Percentiles rank a stretch among this genome's conserved stretches.
Evolutionary conservation across 805 yeast genomes (phyloP).

Genomic region (Yarrowia bubula): DNA sequence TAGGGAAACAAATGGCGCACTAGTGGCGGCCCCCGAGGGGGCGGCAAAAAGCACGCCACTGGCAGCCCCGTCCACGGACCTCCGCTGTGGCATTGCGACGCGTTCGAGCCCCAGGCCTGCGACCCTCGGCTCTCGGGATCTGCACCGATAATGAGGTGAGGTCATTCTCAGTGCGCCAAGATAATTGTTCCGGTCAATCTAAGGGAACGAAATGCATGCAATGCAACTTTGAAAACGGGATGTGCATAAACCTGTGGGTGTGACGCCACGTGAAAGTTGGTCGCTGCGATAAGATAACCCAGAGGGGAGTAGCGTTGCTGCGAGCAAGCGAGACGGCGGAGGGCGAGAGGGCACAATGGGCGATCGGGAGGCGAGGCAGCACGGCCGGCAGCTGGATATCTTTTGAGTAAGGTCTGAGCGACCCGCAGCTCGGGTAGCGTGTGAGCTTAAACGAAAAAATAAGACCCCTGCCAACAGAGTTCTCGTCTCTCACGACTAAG

Average conservation of each 20-base stretch:
- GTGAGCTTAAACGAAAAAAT: conserved; percentile 12
- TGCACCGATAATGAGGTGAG: conserved; percentile 27
- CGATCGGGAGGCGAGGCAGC: background rate
- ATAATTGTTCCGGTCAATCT: conserved; percentile 24
- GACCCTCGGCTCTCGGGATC: conserved; percentile 27
- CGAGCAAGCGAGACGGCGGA: background rate
- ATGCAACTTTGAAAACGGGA: conserved; percentile 13
- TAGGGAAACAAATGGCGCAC: background rate
- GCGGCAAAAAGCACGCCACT: background rate
- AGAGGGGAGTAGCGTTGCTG: conserved; percentile 5
- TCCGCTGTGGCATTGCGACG: background rate
- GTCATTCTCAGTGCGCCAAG: conserved; percentile 24
- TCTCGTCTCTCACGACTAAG: conserved; percentile 18
- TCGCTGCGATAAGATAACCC: conserved; percentile 19
- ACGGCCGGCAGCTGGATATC: background rate
- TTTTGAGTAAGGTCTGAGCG: background rate
- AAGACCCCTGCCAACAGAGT: conserved; percentile 18
- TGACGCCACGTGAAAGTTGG: conserved; percentile 25
- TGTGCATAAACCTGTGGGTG: conserved; percentile 8
- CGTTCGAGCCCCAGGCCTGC: background rate
- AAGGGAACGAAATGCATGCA: conserved; percentile 26
- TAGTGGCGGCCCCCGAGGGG: background rate
- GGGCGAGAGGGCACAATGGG: background rate
- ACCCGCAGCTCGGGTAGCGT: conserved; percentile 1
- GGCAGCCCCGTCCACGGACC: background rate